A percentile compares a stretch with the other conserved stretches of the same genome.
phyloP scores from a whole-genome alignment of 805 yeast species.

The Yamadazyma ubonensis region DNA sequence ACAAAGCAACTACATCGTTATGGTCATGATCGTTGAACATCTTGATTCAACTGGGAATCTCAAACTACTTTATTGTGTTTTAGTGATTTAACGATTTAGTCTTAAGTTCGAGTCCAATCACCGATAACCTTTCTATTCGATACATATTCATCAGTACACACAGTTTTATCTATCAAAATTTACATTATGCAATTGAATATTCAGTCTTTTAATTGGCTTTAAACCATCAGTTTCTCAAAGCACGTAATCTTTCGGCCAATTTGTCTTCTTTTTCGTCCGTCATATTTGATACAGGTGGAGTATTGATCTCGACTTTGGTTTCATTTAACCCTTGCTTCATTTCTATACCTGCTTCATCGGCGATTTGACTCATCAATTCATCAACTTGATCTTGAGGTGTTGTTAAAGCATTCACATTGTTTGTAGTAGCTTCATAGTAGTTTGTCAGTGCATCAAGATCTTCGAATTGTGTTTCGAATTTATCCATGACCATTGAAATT shows the following conservation, averaged over 20 bases:
- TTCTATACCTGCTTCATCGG: constrained; percentile 96
- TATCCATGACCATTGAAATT: constrained; percentile 94
- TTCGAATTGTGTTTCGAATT: constrained; percentile 93
- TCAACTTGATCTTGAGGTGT: constrained; percentile 97
- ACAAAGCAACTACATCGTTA: no score
- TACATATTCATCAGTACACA: no score
- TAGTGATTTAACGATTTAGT: no score
- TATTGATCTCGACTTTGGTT: constrained; percentile 49
- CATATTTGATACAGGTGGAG: constrained; percentile 40
- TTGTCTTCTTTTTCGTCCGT: constrained; percentile 80
- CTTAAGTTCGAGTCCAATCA: no score
- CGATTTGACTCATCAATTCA: constrained; percentile 82
- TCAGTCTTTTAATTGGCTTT: no score
- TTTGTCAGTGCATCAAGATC: constrained; percentile 92
- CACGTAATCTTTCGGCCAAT: constrained; percentile 84
- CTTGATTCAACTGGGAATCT: no score
- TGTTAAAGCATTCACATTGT: constrained; percentile 79
- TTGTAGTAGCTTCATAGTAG: constrained; percentile 88
- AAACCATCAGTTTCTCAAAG: constrained; percentile 64
- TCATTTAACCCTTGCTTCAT: constrained; percentile 79
- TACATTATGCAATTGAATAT: no score
- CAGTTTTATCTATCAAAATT: not conserved
- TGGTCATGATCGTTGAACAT: no score
- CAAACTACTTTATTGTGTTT: no score
- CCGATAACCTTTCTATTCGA: no score